Base-by-base conservation (phyloP, 768 basidiomycete species). In the Termitomyces sp. region DNA sequence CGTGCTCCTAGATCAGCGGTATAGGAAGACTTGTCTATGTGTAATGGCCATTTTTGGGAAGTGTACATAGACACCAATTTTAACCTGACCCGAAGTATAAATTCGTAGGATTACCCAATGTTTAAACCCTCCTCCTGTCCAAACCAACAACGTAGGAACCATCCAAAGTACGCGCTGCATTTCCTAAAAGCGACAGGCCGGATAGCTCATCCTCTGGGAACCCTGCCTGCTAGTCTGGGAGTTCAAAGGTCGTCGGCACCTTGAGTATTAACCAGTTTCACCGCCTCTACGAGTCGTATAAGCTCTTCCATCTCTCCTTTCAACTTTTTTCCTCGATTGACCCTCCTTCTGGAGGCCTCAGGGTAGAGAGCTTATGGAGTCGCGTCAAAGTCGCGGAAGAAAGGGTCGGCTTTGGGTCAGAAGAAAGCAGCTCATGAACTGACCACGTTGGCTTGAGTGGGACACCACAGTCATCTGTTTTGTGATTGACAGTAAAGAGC, bases 401-500 rank as follows among this genome's bases (percentile, higher is more conserved):
- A 53, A 94, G 76, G 1, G 76, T 77, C 17, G 91, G 91, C 11
- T 79, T 81, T 2, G 89, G 86, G 68, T 92, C 93, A 6, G 91
- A 92, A 6, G 89, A 87, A 6, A 93, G 74, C 10, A 94, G 81
- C 52, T 87, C 76, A 66, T 86, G 81, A 52, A 94, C 86, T 56
- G 92, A 94, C 92, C 92, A 94, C 0, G 88, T 87, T 20, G 91
- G 87, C 48, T 74, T 72, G 0, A 78, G 60, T 5, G 92, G 92
- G 59, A 92, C 83, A 20, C 86, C 87, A 59, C 75, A 83, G 5
- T 79, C 72, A 65, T 92, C 90, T 1, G 80, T 80, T 54, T 74
- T 67, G 46, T 65, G 63, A 14, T 50, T 55, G 11, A 62, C 59
- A 46, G 29, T 47, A 36, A 60, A 62, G 10, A 52, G 45, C 38